A percentile compares a stretch with the other conserved stretches of the same genome.
These are phyloP conservation scores for Streptanthus diversifolius DNA, from an alignment of 345 rosid genomes.

Conservation along the genomic window DNA sequence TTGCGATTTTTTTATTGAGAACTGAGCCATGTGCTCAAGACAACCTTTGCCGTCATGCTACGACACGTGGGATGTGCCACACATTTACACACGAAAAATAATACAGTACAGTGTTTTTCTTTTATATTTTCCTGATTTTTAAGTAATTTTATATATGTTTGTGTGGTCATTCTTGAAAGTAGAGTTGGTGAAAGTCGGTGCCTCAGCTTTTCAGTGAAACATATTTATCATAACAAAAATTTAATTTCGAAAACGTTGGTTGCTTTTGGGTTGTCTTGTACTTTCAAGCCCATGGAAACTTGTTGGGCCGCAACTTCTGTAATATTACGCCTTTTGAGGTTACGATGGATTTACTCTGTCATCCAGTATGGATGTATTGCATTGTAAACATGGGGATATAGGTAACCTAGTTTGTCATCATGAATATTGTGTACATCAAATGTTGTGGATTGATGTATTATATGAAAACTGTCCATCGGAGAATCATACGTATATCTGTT, in stretches of 20 bases:
- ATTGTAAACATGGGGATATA: not conserved
- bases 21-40: slow-evolving; percentile 34
- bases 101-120: not conserved
- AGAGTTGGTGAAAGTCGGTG: slow-evolving; percentile 35
- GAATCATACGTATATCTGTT: not conserved
- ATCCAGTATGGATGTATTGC: not conserved
- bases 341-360: not conserved
- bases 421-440: no score
- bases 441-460: not conserved
- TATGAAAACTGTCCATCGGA: not conserved
- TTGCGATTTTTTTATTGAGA: not conserved
- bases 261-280: slow-evolving; percentile 10
- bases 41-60: slow-evolving; percentile 38
- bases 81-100: slow-evolving; percentile 8
- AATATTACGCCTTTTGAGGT: not conserved
- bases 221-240: not conserved
- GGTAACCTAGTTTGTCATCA: not conserved
- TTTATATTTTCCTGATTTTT: not conserved
- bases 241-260: slow-evolving; percentile 12
- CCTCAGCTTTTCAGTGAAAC: slow-evolving; percentile 23
- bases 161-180: slow-evolving; percentile 29
- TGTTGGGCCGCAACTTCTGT: slow-evolving; percentile 10
- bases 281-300: slow-evolving; percentile 7
- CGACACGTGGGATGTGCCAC: slow-evolving; percentile 33
- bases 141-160: not conserved